Evolutionary conservation across 2,329 filamentous ascomycete genomes (phyloP).

Genomic region (Penicillium digitatum): DNA sequence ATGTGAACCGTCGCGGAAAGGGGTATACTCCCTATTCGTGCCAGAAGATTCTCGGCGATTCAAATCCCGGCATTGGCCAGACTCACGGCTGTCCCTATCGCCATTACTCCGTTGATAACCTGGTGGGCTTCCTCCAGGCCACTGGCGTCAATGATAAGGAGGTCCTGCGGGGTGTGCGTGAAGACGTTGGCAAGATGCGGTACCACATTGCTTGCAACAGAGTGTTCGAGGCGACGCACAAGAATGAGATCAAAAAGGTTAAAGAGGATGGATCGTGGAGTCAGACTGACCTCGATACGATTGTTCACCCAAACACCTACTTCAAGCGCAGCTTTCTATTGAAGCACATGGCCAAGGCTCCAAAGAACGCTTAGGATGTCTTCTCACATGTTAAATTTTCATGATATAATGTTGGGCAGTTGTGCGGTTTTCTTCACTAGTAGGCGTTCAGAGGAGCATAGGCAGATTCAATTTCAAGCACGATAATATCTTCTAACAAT

Average conservation of each 20-base stretch:
- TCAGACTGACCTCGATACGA: slow-evolving; percentile 79
- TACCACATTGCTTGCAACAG: slow-evolving; percentile 96
- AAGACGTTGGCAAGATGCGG: slow-evolving; percentile 83
- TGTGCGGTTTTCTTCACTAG: not conserved
- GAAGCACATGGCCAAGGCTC: slow-evolving; percentile 65
- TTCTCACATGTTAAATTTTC: slow-evolving; percentile 30
- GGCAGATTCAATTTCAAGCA: not conserved
- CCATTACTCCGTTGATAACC: slow-evolving; percentile 84
- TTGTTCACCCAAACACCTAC: slow-evolving; percentile 96
- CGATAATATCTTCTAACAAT: not conserved
- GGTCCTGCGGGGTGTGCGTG: slow-evolving; percentile 73
- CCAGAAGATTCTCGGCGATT: slow-evolving; percentile 89
- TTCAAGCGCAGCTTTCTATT: slow-evolving; percentile 91
- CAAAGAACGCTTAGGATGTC: slow-evolving; percentile 43
- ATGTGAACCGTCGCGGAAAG: slow-evolving; percentile 76
- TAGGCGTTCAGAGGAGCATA: slow-evolving; percentile 14
- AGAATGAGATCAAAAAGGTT: slow-evolving; percentile 69
- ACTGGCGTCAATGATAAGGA: slow-evolving; percentile 76
- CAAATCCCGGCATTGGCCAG: slow-evolving; percentile 80
- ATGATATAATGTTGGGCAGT: slow-evolving; percentile 46
- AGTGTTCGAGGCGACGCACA: slow-evolving; percentile 86
- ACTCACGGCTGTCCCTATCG: slow-evolving; percentile 94
- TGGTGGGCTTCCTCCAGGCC: slow-evolving; percentile 68
- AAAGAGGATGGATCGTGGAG: slow-evolving; percentile 71
- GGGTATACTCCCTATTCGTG: slow-evolving; percentile 92